These are phyloP conservation scores for Diaporthe sp. DNA, from an alignment of 2,329 filamentous ascomycete species.

Conservation along the genomic window DNA sequence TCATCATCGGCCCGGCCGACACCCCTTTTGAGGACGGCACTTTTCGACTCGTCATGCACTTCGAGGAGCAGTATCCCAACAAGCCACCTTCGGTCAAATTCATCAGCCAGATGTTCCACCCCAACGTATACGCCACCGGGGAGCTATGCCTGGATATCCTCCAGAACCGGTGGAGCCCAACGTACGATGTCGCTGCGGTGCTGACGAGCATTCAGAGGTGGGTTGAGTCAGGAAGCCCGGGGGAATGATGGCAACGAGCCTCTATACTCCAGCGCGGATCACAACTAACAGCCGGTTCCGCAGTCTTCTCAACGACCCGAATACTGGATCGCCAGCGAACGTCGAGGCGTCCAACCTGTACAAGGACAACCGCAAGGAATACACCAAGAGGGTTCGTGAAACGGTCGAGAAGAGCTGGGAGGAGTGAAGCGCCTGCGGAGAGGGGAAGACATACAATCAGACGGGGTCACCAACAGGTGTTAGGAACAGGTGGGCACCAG, in stretches of 20 bases:
- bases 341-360: slow-evolving; percentile 98
- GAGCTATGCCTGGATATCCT: slow-evolving; percentile 97
- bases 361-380: slow-evolving; percentile 98
- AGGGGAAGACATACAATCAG: not conserved
- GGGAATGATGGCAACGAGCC: not conserved
- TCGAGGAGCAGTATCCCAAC: slow-evolving; percentile 98
- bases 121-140: slow-evolving; percentile 97
- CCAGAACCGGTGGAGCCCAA: slow-evolving; percentile 98
- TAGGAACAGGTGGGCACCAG: not conserved
- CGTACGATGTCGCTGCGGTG: slow-evolving; percentile 97
- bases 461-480: not conserved
- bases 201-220: slow-evolving; percentile 98
- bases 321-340: slow-evolving; percentile 97
- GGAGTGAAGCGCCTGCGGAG: slow-evolving; percentile 66
- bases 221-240: slow-evolving; percentile 18
- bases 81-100: slow-evolving; percentile 98
- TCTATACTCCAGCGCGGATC: slow-evolving; percentile 15
- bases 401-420: slow-evolving; percentile 99
- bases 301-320: slow-evolving; percentile 96
- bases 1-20: slow-evolving; percentile 96
- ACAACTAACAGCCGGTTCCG: slow-evolving; percentile 46
- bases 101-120: slow-evolving; percentile 99
- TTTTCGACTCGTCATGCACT: slow-evolving; percentile 98
- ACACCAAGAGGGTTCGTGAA: slow-evolving; percentile 93
- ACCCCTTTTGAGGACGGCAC: slow-evolving; percentile 99